Evolutionary conservation across 768 basidiomycete species (phyloP), one percentile per base, ranked within the genome.

Genomic region (Pisolithus albus): DNA sequence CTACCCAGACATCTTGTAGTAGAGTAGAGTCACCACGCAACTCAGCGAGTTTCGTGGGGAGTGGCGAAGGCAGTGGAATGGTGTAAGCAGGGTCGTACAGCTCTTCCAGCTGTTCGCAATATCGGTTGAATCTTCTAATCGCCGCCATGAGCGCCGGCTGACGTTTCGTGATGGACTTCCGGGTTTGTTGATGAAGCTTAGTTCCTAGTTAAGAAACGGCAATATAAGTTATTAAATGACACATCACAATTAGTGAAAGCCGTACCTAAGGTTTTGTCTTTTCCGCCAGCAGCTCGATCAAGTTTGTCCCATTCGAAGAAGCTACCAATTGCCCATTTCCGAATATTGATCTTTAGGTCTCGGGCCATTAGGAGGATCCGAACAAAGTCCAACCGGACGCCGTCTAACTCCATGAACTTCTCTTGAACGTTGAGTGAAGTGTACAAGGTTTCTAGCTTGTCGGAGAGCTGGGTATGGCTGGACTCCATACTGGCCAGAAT

Each of bases 251-350:
- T 9, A 28, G 21, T 28, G 28, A 28, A 9, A 28, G 28, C 28
- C 28, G 9, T 26, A 46, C 47, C 51, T 7, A 60, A 36, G 3
- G 69, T 52, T 7, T 68, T 56, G 3, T 53, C 34, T 1, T 70
- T 64, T 2, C 67, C 58, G 7, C 65, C 63, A 1, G 11, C 32
- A 11, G 72, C 69, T 21, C 62, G 65, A 48, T 72, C 67, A 2
- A 71, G 56, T 15, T 56, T 60, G n/a, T 74, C 70, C 66, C 67
- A 70, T 41, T 72, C 69, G 26, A 69, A 69, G 39, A 74, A 72
- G 16, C 62, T 63, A 0, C 63, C 61, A 10, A 72, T 61, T 0
- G 67, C 68, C 10, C 60, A 52, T 47, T 68, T 69, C 7, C 65
- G 53, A 5, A 74, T 69, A 46, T 69, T 72, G 24, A 72, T 70